Conservation (phyloP, 2,329 filamentous ascomycete species). For the Cadophora sp. region DNA sequence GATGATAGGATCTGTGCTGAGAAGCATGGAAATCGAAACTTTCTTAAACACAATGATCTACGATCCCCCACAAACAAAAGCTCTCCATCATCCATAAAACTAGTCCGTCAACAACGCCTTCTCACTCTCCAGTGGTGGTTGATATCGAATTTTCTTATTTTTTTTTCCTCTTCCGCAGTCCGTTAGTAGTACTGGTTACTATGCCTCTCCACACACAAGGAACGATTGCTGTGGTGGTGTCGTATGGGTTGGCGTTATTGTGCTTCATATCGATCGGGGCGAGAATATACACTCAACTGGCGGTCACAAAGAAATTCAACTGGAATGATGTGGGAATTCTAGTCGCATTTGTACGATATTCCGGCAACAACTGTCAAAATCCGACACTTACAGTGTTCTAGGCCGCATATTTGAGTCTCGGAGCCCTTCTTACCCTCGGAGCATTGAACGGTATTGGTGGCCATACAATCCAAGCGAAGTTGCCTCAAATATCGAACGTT, state of each 20-base stretch:
- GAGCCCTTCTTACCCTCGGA: constrained; percentile 29
- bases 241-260: constrained; percentile 20
- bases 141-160: background rate
- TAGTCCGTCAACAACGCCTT: background rate
- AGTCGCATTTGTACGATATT: constrained; percentile 23
- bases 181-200: constrained; percentile 14
- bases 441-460: constrained; percentile 31
- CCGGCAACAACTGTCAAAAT: background rate
- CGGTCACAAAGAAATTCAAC: constrained; percentile 28
- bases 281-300: constrained; percentile 24
- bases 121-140: background rate
- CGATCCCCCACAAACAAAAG: background rate
- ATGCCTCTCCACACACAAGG: constrained; percentile 16
- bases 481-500: constrained; percentile 18
- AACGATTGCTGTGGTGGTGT: constrained; percentile 24
- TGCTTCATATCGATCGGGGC: constrained; percentile 28
- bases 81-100: background rate
- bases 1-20: constrained; percentile 5
- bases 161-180: background rate
- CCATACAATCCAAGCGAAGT: constrained; percentile 21
- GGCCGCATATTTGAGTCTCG: constrained; percentile 22
- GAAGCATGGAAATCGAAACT: constrained; percentile 8
- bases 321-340: constrained; percentile 34
- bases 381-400: constrained; percentile 15
- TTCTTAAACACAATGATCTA: constrained; percentile 2